Base-by-base conservation (phyloP, 306 rosid species). In the Fagus sylvatica region DNA sequence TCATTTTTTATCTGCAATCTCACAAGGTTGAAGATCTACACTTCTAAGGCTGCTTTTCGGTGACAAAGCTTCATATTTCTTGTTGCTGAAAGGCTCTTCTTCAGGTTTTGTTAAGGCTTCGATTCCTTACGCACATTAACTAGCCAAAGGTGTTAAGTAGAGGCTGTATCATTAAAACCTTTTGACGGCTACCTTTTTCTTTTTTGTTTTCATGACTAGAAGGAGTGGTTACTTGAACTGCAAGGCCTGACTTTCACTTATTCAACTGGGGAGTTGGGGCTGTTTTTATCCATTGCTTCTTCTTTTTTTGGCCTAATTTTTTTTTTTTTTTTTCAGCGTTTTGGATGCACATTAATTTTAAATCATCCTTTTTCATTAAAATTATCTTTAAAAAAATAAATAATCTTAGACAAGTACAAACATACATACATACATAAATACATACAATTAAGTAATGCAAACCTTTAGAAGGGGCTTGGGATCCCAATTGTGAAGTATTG, bases 391-490 rank as follows among this genome's bases (percentile, higher is more conserved):
- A 57, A 57, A 9, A 60, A 65, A 9, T 6, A 39, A 66, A 66
- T 16, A 11, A 17, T 39, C 71, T 65, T 65, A 8, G 6, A 37
- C 48, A 8, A 39, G 49, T 66, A 66, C 71, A 66, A 65, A 39
- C 22, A n/a, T n/a, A n/a, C n/a, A n/a, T n/a, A n/a, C n/a, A n/a
- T n/a, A n/a, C n/a, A n/a, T 10, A 46, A 3, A 34, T 17, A n/a
- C 30, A 65, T 15, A 66, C 9, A 66, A 65, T 70, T 32, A 43
- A 65, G 48, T 28, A 28, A 66, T 76, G 53, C 86, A 77, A 87
- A 94, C 98, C 98, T 89, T 83, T 89, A 17, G 83, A 80, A 79
- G 91, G 67, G 69, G 86, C 77, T 76, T 62, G 86, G 71, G 85
- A 73, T 79, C 77, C 92, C 65, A 78, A 76, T 79, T 87, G 85